These are phyloP conservation scores for Camellia lanceoleosa DNA, from an alignment of 148 eudicot genomes.

Conservation along the genomic window DNA sequence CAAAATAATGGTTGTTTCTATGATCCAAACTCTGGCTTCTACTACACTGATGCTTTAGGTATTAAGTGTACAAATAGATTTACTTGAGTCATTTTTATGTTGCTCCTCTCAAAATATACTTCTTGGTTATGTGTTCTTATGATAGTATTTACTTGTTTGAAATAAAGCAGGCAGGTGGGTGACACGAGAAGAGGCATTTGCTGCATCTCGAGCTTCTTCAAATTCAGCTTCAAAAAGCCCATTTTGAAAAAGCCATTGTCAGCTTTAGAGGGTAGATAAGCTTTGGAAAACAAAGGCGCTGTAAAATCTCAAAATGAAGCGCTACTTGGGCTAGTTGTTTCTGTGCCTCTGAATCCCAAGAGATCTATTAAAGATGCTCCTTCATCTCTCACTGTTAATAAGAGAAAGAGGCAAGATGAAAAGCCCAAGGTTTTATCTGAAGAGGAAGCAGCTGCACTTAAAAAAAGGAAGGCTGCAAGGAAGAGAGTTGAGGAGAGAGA, in stretches of 20 bases:
- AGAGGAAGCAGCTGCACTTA: constrained; percentile 77
- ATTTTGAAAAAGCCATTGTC: constrained; percentile 24
- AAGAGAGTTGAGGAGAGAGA: constrained; percentile 87
- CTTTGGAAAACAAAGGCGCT: constrained; percentile 20
- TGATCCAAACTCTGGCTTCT: constrained; percentile 93
- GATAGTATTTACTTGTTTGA: constrained; percentile 5
- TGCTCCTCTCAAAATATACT: background rate
- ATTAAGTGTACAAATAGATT: constrained; percentile 10
- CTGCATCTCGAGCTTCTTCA: constrained; percentile 39
- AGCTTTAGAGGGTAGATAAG: constrained; percentile 11
- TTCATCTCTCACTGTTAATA: constrained; percentile 51
- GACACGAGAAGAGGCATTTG: constrained; percentile 80
- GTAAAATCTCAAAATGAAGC: constrained; percentile 22
- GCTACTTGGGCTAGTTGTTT: constrained; percentile 37
- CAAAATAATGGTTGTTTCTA: constrained; percentile 63
- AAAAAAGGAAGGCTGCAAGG: constrained; percentile 95
- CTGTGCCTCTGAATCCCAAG: constrained; percentile 39
- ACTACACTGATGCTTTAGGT: constrained; percentile 86
- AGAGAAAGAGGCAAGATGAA: constrained; percentile 55
- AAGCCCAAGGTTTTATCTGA: constrained; percentile 47
- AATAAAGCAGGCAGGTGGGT: constrained; percentile 81
- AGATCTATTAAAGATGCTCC: constrained; percentile 44
- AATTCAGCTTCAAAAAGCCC: constrained; percentile 22
- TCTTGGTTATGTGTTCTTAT: background rate
- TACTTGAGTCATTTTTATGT: background rate